A percentile compares a stretch with the other conserved stretches of the same genome.
Evolutionary conservation across 2,329 filamentous ascomycete species (phyloP).

Genomic region (Epichloe elymi): DNA sequence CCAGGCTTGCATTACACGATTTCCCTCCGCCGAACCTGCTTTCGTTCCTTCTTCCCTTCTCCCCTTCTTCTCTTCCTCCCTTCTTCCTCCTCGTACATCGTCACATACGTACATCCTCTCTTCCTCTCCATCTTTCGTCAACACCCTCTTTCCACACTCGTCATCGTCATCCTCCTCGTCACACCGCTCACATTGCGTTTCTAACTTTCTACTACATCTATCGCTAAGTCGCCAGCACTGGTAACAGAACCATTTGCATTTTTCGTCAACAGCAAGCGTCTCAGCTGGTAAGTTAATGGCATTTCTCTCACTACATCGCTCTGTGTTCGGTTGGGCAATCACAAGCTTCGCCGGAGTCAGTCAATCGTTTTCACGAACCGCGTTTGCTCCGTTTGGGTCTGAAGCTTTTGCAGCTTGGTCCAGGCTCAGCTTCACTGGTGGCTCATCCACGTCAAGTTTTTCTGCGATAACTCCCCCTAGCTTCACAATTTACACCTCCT

Average conservation of each 20-base stretch:
- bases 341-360: too few species aligned
- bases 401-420: too few species aligned
- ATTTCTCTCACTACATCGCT: not conserved
- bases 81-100: not conserved
- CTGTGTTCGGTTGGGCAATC: too few species aligned
- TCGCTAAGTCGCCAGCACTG: not conserved
- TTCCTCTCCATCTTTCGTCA: not conserved
- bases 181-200: not conserved
- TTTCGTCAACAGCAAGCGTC: not conserved
- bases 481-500: too few species aligned
- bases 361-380: too few species aligned
- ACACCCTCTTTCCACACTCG: not conserved
- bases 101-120: too few species aligned
- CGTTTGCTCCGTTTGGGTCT: too few species aligned
- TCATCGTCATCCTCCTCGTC: not conserved
- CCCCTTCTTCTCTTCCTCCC: constrained; percentile 3
- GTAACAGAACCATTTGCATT: not conserved
- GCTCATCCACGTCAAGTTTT: too few species aligned
- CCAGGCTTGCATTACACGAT: not conserved
- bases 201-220: not conserved
- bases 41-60: constrained; percentile 6
- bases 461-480: too few species aligned
- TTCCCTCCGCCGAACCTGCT: constrained; percentile 1
- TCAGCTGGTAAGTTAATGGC: not conserved
- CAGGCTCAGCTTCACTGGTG: too few species aligned